Evolutionary conservation across 1,139 yeast genomes (phyloP).

Genomic region (Casaregolazyma suthepensis): DNA sequence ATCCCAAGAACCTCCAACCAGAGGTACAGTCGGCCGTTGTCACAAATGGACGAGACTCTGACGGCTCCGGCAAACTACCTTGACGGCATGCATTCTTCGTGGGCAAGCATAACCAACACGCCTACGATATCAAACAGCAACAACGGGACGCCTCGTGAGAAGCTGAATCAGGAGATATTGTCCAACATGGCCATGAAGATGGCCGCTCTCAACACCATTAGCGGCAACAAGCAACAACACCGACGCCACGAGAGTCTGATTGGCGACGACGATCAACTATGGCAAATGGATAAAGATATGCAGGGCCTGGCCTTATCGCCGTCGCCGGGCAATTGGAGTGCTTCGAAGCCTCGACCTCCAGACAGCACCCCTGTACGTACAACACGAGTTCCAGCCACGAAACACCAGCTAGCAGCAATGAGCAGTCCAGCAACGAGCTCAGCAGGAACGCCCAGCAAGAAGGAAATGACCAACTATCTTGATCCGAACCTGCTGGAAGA

Average conservation of each 20-base stretch:
- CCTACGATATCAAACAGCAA: constrained; percentile 15
- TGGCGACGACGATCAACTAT: constrained; percentile 9
- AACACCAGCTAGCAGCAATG: constrained; percentile 4
- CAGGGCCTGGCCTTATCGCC: not conserved
- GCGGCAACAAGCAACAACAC: constrained; percentile 28
- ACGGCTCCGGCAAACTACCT: constrained; percentile 10
- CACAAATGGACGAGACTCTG: constrained; percentile 17
- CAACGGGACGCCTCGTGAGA: constrained; percentile 16
- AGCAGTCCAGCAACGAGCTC: constrained; percentile 3
- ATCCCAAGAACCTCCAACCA: constrained; percentile 1
- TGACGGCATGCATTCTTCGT: constrained; percentile 21
- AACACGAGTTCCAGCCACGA: not conserved
- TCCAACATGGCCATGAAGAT: constrained; percentile 33
- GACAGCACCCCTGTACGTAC: constrained; percentile 3
- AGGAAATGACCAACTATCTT: constrained; percentile 43
- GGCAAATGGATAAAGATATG: not conserved
- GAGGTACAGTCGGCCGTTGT: constrained; percentile 18
- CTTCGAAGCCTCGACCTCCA: not conserved
- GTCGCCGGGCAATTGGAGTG: not conserved
- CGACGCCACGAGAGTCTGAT: constrained; percentile 11
- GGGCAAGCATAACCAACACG: constrained; percentile 26
- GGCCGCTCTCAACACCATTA: constrained; percentile 32
- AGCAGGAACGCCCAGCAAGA: constrained; percentile 30
- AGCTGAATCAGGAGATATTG: constrained; percentile 25
- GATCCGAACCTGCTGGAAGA: constrained; percentile 62